Conservation (phyloP, 1,284 basidiomycete genomes). For the Moesziomyces antarcticus region DNA sequence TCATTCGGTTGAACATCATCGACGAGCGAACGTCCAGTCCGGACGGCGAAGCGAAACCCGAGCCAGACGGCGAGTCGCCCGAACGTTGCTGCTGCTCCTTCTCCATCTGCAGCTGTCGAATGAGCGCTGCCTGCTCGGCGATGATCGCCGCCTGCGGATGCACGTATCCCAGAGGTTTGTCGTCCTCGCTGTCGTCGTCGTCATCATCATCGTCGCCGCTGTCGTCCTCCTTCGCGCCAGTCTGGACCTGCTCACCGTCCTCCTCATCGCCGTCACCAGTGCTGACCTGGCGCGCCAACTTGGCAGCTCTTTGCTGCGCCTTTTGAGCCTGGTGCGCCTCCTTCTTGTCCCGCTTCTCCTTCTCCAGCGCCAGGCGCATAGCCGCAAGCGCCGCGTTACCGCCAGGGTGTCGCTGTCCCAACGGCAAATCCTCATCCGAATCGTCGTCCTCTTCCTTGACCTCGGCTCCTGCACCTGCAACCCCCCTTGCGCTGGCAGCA, state of each 20-base stretch:
- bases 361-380: slow-evolving; percentile 22
- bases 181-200: slow-evolving; percentile 55
- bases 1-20: slow-evolving; percentile 28
- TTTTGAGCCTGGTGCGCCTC: slow-evolving; percentile 28
- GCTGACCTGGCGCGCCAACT: slow-evolving; percentile 17
- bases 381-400: slow-evolving; percentile 30
- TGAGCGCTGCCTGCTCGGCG: slow-evolving; percentile 63
- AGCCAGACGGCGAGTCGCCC: slow-evolving; percentile 9
- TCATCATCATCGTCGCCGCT: slow-evolving; percentile 25
- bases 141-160: slow-evolving; percentile 66
- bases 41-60: slow-evolving; percentile 26
- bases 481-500: slow-evolving; percentile 11
- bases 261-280: slow-evolving; percentile 9
- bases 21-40: slow-evolving; percentile 23
- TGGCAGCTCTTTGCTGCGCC: slow-evolving; percentile 26
- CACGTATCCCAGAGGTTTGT: slow-evolving; percentile 55
- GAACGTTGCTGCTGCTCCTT: slow-evolving; percentile 40
- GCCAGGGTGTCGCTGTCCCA: slow-evolving; percentile 52
- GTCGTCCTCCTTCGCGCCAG: slow-evolving; percentile 25
- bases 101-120: slow-evolving; percentile 58
- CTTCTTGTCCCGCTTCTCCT: slow-evolving; percentile 35
- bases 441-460: slow-evolving; percentile 28
- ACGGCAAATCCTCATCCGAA: slow-evolving; percentile 57
- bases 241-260: slow-evolving; percentile 4
- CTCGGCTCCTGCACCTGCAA: not conserved